A percentile compares a stretch with the other conserved stretches of the same genome.
These are phyloP conservation scores for Neurospora crassa DNA, from an alignment of 2,329 filamentous ascomycete genomes.

Conservation along the genomic window DNA sequence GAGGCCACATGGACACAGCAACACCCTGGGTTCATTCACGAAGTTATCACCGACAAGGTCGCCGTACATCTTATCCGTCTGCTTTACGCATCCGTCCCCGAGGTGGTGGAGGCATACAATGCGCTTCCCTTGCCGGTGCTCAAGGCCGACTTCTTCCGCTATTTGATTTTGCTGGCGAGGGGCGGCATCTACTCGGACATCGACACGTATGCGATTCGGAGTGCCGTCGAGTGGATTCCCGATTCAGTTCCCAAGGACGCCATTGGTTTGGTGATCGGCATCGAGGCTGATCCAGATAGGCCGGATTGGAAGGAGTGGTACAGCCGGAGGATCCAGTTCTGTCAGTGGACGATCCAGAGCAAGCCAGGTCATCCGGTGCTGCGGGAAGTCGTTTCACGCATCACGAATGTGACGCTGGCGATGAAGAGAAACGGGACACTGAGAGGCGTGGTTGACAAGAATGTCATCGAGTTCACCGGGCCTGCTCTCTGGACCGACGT, in stretches of 20 bases:
- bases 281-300: constrained; percentile 91
- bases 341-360: constrained; percentile 96
- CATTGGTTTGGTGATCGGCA: constrained; percentile 83
- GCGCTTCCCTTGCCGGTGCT: constrained; percentile 64
- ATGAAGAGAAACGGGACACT: constrained; percentile 61
- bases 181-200: constrained; percentile 77
- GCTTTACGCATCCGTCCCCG: constrained; percentile 74
- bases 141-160: constrained; percentile 72
- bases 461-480: constrained; percentile 87
- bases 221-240: constrained; percentile 82
- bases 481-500: constrained; percentile 91
- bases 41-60: constrained; percentile 89
- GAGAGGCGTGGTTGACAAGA: constrained; percentile 50
- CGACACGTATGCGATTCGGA: constrained; percentile 77
- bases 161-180: constrained; percentile 54
- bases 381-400: constrained; percentile 74
- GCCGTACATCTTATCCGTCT: constrained; percentile 73
- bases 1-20: constrained; percentile 84
- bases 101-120: constrained; percentile 68
- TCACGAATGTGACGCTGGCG: constrained; percentile 71
- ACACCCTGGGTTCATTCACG: constrained; percentile 88
- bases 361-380: constrained; percentile 92
- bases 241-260: constrained; percentile 62
- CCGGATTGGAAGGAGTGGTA: constrained; percentile 94
- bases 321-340: constrained; percentile 91